These are phyloP conservation scores for Herpetospermum pedunculosum DNA, from an alignment of 306 rosid genomes.

Conservation along the genomic window DNA sequence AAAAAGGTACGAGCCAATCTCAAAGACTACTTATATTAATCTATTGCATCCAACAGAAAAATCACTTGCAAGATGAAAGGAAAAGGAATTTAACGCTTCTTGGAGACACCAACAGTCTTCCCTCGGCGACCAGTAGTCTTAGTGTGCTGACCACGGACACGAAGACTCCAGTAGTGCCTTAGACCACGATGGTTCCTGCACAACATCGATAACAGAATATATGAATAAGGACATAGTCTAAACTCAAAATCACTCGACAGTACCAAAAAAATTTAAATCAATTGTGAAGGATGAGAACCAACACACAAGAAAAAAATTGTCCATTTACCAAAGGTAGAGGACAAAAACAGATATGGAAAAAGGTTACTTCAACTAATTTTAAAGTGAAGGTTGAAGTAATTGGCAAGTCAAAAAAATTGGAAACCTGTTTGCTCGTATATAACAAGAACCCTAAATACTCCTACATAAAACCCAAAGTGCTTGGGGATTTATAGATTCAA, in stretches of 20 bases:
- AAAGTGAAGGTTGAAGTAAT: neutral
- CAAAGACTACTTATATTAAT: neutral
- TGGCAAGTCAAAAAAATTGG: neutral
- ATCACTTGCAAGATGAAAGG: neutral
- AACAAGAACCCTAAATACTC: neutral
- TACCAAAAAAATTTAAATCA: too few species aligned
- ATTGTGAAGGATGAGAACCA: too few species aligned
- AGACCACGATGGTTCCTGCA: conserved; percentile 98
- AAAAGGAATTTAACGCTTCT: conserved; percentile 50
- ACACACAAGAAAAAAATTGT: neutral
- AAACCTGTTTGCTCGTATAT: neutral
- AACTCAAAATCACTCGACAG: neutral
- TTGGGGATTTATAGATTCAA: neutral
- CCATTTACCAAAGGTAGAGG: too few species aligned
- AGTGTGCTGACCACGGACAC: conserved; percentile 99
- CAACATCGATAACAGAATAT: too few species aligned
- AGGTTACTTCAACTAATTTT: neutral
- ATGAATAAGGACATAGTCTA: neutral
- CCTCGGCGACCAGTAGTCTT: conserved; percentile 98
- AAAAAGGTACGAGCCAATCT: neutral
- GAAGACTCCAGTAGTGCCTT: conserved; percentile 99
- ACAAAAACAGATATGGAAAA: too few species aligned
- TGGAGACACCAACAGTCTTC: conserved; percentile 97
- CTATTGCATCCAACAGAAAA: neutral
- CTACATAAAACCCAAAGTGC: neutral